phyloP scores from a whole-genome alignment of 2,329 filamentous ascomycete species.

The Mycocentrospora acerina region DNA sequence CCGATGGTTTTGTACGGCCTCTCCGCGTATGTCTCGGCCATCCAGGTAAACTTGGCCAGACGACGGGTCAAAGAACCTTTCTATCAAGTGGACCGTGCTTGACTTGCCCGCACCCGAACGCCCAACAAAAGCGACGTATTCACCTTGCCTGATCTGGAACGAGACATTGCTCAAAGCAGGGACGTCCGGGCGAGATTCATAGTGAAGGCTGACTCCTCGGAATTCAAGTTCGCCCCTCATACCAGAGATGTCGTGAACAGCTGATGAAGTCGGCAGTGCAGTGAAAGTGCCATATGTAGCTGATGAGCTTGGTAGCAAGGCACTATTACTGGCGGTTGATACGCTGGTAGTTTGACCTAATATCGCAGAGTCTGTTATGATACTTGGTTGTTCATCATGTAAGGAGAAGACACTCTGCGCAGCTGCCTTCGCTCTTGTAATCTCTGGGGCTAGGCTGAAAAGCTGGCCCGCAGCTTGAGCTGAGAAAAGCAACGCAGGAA shows the following conservation, averaged over 20 bases:
- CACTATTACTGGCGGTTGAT: conserved; percentile 2
- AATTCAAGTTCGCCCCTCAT: conserved; percentile 36
- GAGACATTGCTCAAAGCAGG: conserved; percentile 42
- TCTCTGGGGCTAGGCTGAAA: conserved; percentile 50
- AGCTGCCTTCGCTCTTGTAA: conserved; percentile 47
- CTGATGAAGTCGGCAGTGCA: conserved; percentile 4
- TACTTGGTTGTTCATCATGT: conserved; percentile 44
- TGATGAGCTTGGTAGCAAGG: conserved; percentile 16
- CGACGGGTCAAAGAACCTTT: conserved; percentile 49
- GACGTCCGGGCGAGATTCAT: conserved; percentile 32
- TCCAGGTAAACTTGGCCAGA: conserved; percentile 44
- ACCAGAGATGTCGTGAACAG: conserved; percentile 19
- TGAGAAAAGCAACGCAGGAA: conserved; percentile 50
- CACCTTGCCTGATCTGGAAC: conserved; percentile 41
- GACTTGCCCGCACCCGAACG: conserved; percentile 51
- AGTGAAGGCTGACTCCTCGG: conserved; percentile 34
- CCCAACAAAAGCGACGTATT: conserved; percentile 47
- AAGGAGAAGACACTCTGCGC: conserved; percentile 48
- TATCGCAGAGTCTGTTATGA: conserved; percentile 26
- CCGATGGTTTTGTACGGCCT: conserved; percentile 41
- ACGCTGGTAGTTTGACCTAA: not conserved
- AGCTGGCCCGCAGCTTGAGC: conserved; percentile 50
- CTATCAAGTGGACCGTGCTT: conserved; percentile 49
- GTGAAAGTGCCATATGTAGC: conserved; percentile 16
- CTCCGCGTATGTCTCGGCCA: conserved; percentile 44